Conservation (phyloP, 2,329 filamentous ascomycete genomes). For the Claviceps spartinae region DNA sequence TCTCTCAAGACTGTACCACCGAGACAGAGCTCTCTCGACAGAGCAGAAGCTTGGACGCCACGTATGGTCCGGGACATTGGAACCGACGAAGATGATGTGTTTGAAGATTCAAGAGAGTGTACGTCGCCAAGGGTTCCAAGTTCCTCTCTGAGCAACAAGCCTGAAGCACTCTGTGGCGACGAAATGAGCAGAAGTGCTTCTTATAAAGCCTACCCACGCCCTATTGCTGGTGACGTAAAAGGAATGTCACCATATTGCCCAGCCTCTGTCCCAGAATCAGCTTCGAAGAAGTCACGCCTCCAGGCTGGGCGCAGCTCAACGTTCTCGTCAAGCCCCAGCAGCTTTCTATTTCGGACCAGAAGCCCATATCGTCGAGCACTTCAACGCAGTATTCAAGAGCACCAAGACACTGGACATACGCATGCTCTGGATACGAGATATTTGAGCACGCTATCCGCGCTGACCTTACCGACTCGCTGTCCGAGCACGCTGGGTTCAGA, state of each 20-base stretch:
- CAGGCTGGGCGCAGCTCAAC: slow-evolving; percentile 31
- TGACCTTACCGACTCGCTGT: slow-evolving; percentile 26
- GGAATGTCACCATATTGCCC: slow-evolving; percentile 5
- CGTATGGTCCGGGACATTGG: slow-evolving; percentile 21
- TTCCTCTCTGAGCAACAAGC: background rate
- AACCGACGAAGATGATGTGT: slow-evolving; percentile 21
- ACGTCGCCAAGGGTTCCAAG: background rate
- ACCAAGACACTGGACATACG: slow-evolving; percentile 13
- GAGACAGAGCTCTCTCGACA: slow-evolving; percentile 8
- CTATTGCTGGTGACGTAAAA: slow-evolving; percentile 5
- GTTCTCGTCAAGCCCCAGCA: slow-evolving; percentile 38
- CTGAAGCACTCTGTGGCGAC: background rate
- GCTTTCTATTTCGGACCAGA: slow-evolving; percentile 37
- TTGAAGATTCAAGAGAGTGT: slow-evolving; percentile 7
- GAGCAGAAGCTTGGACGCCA: slow-evolving; percentile 10
- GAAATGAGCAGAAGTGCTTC: background rate
- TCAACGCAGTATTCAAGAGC: slow-evolving; percentile 29
- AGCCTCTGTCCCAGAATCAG: background rate
- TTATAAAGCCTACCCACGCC: slow-evolving; percentile 7
- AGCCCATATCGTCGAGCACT: slow-evolving; percentile 43
- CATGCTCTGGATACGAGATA: slow-evolving; percentile 22
- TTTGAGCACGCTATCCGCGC: slow-evolving; percentile 25
- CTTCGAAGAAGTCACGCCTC: slow-evolving; percentile 12
- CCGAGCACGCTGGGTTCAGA: slow-evolving; percentile 27
- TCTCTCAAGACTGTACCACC: slow-evolving; percentile 5